These are phyloP conservation scores for Onygenales sp. DNA, from an alignment of 2,329 filamentous ascomycete species.

Conservation along the genomic window DNA sequence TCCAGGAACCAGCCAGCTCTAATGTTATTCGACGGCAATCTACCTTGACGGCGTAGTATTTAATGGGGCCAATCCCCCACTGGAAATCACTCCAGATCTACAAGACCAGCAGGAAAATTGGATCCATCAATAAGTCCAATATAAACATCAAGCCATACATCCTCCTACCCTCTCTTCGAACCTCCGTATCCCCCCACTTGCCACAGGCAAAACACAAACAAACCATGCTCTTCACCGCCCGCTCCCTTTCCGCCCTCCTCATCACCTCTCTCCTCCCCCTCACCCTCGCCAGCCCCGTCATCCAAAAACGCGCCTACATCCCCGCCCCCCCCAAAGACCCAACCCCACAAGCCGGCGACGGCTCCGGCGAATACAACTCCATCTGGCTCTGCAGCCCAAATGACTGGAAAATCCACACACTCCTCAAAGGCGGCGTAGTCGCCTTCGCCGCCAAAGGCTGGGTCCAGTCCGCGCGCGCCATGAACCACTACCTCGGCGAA, in stretches of 20 bases:
- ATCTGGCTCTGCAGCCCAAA: neutral
- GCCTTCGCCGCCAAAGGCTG: neutral
- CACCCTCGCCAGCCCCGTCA: neutral
- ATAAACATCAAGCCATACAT: neutral
- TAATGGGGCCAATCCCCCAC: too few species aligned
- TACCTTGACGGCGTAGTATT: too few species aligned
- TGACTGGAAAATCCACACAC: neutral
- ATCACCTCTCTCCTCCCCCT: neutral
- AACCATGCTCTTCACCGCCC: neutral
- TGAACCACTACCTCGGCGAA: neutral
- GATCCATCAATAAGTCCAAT: too few species aligned
- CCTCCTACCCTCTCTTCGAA: neutral
- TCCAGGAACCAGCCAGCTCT: too few species aligned
- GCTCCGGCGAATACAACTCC: neutral
- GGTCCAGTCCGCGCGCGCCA: neutral
- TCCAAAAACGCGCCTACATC: neutral
- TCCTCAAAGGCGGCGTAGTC: neutral
- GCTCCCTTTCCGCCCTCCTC: neutral
- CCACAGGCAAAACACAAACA: neutral
- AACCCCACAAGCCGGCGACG: neutral
- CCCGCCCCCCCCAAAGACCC: neutral
- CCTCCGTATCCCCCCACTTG: neutral
- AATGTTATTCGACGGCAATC: too few species aligned
- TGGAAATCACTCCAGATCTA: too few species aligned
- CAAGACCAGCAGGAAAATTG: too few species aligned